Evolutionary conservation across 768 basidiomycete genomes (phyloP).

Genomic region (Phaeolepiota aurea): DNA sequence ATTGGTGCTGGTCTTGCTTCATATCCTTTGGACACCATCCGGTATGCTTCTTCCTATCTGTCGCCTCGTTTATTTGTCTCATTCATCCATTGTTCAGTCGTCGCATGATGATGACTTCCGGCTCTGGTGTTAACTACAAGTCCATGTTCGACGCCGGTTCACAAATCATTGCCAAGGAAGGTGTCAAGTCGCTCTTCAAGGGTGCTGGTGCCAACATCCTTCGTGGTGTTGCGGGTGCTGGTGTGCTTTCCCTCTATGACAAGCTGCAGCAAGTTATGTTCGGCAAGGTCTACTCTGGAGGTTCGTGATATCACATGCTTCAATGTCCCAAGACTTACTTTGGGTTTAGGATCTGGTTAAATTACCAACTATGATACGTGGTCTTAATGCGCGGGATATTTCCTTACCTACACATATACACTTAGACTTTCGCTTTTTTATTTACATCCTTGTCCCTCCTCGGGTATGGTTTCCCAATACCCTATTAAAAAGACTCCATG

Average conservation of each 20-base stretch:
- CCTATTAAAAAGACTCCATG: conserved; percentile 25
- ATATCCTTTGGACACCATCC: conserved; percentile 88
- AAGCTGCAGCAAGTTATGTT: conserved; percentile 95
- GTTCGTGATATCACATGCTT: conserved; percentile 28
- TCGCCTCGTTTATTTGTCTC: conserved; percentile 11
- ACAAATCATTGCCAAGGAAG: conserved; percentile 95
- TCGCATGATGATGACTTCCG: conserved; percentile 99
- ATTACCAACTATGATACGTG: no score
- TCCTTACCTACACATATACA: conserved; percentile 23
- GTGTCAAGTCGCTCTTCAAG: conserved; percentile 94
- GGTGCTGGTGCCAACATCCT: conserved; percentile 95
- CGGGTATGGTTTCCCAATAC: conserved; percentile 35
- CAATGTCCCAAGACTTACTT: conserved; percentile 2
- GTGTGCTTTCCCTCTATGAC: conserved; percentile 98
- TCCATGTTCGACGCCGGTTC: conserved; percentile 96
- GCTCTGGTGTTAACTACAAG: conserved; percentile 94
- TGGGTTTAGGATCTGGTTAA: conserved; percentile 37
- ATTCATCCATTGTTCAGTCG: conserved; percentile 52
- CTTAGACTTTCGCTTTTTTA: conserved; percentile 28
- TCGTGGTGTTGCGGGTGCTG: conserved; percentile 99
- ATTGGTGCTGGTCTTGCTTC: conserved; percentile 99
- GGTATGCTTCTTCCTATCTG: conserved; percentile 33
- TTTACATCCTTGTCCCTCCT: no score
- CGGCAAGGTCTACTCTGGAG: conserved; percentile 99
- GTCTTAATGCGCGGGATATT: conserved; percentile 9